Conservation (phyloP, 2,329 filamentous ascomycete species). For the Helotiales sp. region DNA sequence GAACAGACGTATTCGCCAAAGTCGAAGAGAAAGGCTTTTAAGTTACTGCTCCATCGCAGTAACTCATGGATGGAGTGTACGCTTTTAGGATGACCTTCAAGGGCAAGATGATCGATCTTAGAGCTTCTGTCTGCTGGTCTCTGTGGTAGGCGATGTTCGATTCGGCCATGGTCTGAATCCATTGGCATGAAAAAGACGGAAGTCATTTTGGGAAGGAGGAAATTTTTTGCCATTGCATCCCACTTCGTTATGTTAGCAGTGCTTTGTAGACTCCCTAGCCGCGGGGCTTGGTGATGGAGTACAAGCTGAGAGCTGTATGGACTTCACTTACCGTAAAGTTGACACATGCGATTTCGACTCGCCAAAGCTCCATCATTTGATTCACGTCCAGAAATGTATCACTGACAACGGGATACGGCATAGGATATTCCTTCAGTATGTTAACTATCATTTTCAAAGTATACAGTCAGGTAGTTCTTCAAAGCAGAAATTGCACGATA, state of each 20-base stretch:
- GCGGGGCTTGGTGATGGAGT: no score
- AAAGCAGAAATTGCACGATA: conserved; percentile 1
- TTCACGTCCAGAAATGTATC: background rate
- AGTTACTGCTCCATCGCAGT: background rate
- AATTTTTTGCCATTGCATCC: background rate
- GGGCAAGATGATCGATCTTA: background rate
- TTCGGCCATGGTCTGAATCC: background rate
- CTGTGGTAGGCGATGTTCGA: background rate
- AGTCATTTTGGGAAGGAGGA: background rate
- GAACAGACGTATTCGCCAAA: background rate
- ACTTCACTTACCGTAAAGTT: background rate
- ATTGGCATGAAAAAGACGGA: background rate
- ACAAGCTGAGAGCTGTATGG: background rate
- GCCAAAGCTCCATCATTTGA: background rate
- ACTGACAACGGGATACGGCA: background rate
- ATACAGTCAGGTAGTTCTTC: background rate
- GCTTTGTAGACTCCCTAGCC: background rate
- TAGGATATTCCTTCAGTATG: background rate
- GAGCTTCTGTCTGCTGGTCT: background rate
- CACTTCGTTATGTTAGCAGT: background rate
- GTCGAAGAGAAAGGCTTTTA: background rate
- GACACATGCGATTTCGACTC: background rate
- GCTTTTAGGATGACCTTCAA: background rate
- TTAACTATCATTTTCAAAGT: background rate
- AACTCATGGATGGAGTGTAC: background rate